A percentile compares a stretch with the other conserved stretches of the same genome.
Evolutionary conservation across 306 rosid species (phyloP).

Genomic region (Cucurbita pepo): DNA sequence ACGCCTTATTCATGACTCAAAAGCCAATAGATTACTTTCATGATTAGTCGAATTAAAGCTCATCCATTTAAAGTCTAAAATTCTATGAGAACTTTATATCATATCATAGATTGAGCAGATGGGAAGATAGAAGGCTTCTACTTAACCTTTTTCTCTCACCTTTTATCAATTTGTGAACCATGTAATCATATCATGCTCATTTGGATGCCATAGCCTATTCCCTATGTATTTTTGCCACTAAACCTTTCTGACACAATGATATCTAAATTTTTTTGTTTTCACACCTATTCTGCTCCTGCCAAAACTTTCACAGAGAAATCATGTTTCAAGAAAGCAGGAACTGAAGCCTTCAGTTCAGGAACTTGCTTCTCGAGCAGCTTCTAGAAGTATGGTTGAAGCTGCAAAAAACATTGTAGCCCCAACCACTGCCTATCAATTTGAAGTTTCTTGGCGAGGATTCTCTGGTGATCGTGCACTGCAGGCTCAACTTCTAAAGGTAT

Average conservation of each 20-base stretch:
- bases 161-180: neutral
- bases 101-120: neutral
- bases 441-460: constrained; percentile 71
- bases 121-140: neutral
- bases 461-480: constrained; percentile 52
- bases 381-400: constrained; percentile 55
- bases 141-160: neutral
- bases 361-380: constrained; percentile 74
- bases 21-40: neutral
- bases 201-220: neutral
- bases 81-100: neutral
- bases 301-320: constrained; percentile 33
- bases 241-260: neutral
- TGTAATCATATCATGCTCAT: neutral
- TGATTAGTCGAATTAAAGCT: neutral
- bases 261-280: neutral
- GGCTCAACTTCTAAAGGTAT: constrained; percentile 59
- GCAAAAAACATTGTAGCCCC: constrained; percentile 52
- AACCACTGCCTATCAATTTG: constrained; percentile 86
- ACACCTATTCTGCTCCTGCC: neutral
- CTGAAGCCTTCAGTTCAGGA: constrained; percentile 48
- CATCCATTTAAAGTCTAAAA: neutral
- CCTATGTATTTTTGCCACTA: neutral
- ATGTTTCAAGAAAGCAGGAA: constrained; percentile 23
- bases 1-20: neutral